phyloP scores from a whole-genome alignment of 495 filamentous ascomycete species.

The Penicillium cinerascens region DNA sequence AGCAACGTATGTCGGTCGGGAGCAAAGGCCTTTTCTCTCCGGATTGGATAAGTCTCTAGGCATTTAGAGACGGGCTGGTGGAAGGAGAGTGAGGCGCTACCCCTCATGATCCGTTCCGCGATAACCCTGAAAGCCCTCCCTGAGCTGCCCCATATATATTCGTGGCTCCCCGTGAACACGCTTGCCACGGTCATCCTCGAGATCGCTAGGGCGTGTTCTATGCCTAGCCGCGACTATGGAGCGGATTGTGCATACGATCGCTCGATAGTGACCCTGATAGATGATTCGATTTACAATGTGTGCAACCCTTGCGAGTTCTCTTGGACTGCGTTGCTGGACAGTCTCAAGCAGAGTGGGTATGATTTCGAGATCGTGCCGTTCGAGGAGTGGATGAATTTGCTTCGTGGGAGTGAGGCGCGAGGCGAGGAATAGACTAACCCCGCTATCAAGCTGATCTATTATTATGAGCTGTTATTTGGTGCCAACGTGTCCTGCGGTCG shows the following conservation, averaged over 20 bases:
- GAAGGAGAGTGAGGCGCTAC: conserved; percentile 57
- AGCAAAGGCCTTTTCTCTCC: conserved; percentile 44
- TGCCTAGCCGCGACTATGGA: background rate
- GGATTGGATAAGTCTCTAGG: conserved; percentile 61
- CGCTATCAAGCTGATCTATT: conserved; percentile 55
- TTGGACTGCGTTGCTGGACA: conserved; percentile 52
- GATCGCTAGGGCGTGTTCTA: conserved; percentile 32
- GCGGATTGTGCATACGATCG: background rate
- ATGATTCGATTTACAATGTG: conserved; percentile 51
- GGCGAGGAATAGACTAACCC: conserved; percentile 50
- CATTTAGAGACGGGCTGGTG: conserved; percentile 48
- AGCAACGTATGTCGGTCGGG: conserved; percentile 32
- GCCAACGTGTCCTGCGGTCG: background rate
- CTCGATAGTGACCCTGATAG: background rate
- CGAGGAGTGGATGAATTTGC: conserved; percentile 45
- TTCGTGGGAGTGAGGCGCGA: conserved; percentile 42
- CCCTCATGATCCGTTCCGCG: conserved; percentile 53
- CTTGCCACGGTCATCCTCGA: conserved; percentile 48
- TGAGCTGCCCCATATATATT: conserved; percentile 38
- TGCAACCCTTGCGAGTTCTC: conserved; percentile 47
- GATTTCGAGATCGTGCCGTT: conserved; percentile 46
- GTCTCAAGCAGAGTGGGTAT: conserved; percentile 25
- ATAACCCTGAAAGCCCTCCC: conserved; percentile 49
- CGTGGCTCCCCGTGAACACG: conserved; percentile 57
- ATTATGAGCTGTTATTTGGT: conserved; percentile 42